Evolutionary conservation across 805 yeast genomes (phyloP).

Genomic region (Wickerhamomyces sydowiorum): DNA sequence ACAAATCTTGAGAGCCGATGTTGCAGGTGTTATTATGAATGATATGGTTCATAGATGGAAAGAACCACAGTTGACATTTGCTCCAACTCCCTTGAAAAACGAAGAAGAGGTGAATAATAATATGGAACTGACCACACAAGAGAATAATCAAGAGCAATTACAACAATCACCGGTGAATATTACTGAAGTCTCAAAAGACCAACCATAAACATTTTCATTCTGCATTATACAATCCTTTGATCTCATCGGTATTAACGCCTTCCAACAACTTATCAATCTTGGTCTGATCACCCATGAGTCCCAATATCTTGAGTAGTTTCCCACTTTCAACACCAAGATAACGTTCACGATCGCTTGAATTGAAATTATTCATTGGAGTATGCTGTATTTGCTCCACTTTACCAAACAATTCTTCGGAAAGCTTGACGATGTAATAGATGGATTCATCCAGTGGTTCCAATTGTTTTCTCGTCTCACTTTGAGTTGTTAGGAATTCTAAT

Average conservation of each 20-base stretch:
- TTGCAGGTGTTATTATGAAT: conserved; percentile 55
- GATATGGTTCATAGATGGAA: conserved; percentile 74
- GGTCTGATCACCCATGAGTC: conserved; percentile 16
- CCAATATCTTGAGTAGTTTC: conserved; percentile 24
- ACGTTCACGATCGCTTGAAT: conserved; percentile 30
- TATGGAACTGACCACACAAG: no score
- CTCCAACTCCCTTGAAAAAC: conserved; percentile 18
- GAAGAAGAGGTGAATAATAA: no score
- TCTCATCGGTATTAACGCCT: conserved; percentile 16
- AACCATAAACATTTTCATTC: not conserved
- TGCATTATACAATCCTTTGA: conserved; percentile 12
- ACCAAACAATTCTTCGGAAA: conserved; percentile 29
- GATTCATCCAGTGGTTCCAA: conserved; percentile 44
- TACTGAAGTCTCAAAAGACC: not conserved
- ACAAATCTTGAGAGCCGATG: conserved; percentile 50
- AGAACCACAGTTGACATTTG: conserved; percentile 19
- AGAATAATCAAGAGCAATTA: no score
- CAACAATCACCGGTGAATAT: not conserved
- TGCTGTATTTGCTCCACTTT: conserved; percentile 6
- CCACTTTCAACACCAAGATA: conserved; percentile 35
- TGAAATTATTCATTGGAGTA: conserved; percentile 11
- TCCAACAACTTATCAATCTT: conserved; percentile 16
- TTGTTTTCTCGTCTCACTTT: conserved; percentile 24
- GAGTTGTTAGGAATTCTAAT: conserved; percentile 23
- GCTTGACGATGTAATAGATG: conserved; percentile 36